These are phyloP conservation scores for Macrotyloma uniflorum DNA, from an alignment of 306 rosid species.

Conservation along the genomic window DNA sequence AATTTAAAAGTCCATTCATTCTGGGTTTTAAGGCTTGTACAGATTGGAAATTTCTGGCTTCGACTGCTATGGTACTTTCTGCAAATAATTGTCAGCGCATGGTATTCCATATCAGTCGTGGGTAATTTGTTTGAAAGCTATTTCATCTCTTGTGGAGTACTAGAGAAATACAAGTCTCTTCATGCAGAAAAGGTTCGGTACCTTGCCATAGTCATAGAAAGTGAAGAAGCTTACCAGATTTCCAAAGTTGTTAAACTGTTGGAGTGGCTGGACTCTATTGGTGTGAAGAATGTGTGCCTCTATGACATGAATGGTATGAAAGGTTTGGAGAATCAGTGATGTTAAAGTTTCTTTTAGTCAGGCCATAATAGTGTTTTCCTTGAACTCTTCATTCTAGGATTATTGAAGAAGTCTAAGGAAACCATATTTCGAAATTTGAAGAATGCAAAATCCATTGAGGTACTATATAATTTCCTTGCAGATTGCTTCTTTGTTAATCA, in stretches of 20 bases:
- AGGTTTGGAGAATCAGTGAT: constrained; percentile 20
- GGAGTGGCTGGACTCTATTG: constrained; percentile 67
- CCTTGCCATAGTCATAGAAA: constrained; percentile 85
- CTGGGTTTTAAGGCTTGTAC: constrained; percentile 48
- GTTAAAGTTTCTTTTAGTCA: constrained; percentile 26
- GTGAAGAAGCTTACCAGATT: constrained; percentile 75
- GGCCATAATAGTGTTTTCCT: constrained; percentile 19
- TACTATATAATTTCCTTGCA: constrained; percentile 24
- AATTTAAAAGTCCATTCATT: constrained; percentile 42
- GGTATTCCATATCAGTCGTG: constrained; percentile 48
- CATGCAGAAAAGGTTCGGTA: constrained; percentile 46
- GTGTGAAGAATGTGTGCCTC: constrained; percentile 75
- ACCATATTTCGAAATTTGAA: constrained; percentile 61
- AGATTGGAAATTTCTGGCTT: constrained; percentile 64
- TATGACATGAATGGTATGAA: constrained; percentile 81
- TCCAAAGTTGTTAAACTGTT: constrained; percentile 66
- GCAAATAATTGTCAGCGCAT: constrained; percentile 55
- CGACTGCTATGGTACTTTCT: constrained; percentile 68
- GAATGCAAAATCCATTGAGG: constrained; percentile 56
- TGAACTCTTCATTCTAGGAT: constrained; percentile 55
- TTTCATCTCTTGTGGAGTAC: constrained; percentile 65
- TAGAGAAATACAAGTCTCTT: constrained; percentile 57
- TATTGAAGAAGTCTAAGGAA: constrained; percentile 67
- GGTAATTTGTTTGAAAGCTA: constrained; percentile 56
- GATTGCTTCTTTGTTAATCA: constrained; percentile 18